These are phyloP conservation scores for Dispira simplex DNA, from an alignment of 192 early-diverging fungal species.

Conservation along the genomic window DNA sequence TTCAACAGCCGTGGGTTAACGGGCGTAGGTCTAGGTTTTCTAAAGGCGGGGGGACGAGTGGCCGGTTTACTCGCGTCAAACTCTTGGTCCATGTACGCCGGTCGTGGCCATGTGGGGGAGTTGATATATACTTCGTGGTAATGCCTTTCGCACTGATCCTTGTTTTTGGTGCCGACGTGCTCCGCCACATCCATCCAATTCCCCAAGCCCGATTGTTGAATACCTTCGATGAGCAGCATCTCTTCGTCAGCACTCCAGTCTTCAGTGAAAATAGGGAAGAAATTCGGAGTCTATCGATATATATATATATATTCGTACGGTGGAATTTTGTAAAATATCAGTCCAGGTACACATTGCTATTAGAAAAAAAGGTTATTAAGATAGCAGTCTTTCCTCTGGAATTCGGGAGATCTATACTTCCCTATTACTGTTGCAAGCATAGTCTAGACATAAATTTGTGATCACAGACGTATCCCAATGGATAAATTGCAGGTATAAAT, in stretches of 20 bases:
- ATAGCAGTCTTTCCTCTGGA: not conserved
- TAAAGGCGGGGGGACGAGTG: constrained; percentile 17
- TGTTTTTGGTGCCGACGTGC: constrained; percentile 81
- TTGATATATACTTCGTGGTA: constrained; percentile 73
- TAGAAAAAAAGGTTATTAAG: not conserved
- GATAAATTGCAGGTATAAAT: not conserved
- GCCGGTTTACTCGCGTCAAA: constrained; percentile 44
- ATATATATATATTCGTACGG: not conserved
- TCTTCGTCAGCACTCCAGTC: constrained; percentile 98
- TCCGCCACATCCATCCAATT: constrained; percentile 95
- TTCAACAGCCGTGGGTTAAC: constrained; percentile 25
- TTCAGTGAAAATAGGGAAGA: constrained; percentile 75
- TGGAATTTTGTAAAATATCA: constrained; percentile 13
- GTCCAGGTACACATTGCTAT: not conserved
- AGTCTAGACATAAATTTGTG: not conserved
- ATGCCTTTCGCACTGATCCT: constrained; percentile 77
- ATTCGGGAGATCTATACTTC: not conserved
- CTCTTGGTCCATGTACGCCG: constrained; percentile 52
- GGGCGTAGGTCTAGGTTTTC: constrained; percentile 10
- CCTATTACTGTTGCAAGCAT: not conserved
- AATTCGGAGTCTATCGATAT: constrained; percentile 47
- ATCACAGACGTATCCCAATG: not conserved
- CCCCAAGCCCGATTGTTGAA: constrained; percentile 85
- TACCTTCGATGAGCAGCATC: constrained; percentile 77
- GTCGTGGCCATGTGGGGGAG: constrained; percentile 66